Percentiles rank a stretch among this genome's conserved stretches.
Evolutionary conservation across 225 moss, liverwort and hornwort genomes (phyloP).

Genomic region (Pleurozium schreberi): DNA sequence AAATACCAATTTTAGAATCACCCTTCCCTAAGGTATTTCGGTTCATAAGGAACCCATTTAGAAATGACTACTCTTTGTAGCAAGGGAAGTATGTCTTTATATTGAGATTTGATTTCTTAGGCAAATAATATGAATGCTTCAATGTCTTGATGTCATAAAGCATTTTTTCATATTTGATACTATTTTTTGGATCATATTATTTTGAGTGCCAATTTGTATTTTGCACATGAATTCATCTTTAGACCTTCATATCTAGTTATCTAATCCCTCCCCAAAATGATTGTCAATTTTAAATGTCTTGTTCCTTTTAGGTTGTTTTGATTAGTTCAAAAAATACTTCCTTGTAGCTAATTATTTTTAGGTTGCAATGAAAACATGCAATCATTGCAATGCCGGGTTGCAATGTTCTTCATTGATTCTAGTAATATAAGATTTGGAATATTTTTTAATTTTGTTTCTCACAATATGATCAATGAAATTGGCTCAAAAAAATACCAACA

Average conservation of each 20-base stretch:
- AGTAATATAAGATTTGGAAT: too few species aligned
- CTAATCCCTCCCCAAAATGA: too few species aligned
- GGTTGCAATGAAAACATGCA: too few species aligned
- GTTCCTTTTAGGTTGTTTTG: not conserved
- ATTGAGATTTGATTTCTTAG: not conserved
- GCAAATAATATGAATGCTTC: accelerated
- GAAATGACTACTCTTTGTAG: not conserved
- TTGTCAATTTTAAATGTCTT: too few species aligned
- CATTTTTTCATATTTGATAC: not conserved
- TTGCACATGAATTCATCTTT: not conserved
- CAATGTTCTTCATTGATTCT: too few species aligned
- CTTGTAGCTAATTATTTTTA: too few species aligned
- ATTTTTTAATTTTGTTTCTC: too few species aligned
- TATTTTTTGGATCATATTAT: not conserved
- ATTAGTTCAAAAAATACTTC: too few species aligned
- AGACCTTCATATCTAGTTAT: not conserved
- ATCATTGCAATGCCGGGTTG: too few species aligned
- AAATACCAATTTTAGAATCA: not conserved
- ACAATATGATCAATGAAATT: too few species aligned
- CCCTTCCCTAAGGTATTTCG: not conserved
- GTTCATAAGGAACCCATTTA: not conserved
- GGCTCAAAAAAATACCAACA: too few species aligned
- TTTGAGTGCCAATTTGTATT: not conserved
- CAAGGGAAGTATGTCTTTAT: not conserved
- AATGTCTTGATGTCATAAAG: too few species aligned